Evolutionary conservation across 2,329 filamentous ascomycete genomes (phyloP).

Genomic region (Aspergillus neotritici): DNA sequence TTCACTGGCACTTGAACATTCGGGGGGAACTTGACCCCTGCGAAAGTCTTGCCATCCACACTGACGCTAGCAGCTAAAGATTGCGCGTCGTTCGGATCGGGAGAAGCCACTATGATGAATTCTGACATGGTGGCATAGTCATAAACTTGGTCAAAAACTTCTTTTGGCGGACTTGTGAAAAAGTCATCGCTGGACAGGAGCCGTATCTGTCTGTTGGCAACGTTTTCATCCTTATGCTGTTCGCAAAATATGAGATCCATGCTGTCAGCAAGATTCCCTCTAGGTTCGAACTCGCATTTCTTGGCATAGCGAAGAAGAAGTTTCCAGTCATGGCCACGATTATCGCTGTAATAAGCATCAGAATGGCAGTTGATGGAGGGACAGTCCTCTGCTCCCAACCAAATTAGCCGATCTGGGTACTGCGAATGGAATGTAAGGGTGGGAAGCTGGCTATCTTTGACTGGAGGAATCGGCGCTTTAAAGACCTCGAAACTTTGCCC

Average conservation of each 20-base stretch:
- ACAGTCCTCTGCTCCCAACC: conserved; percentile 70
- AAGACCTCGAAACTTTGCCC: conserved; percentile 70
- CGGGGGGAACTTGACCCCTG: conserved; percentile 75
- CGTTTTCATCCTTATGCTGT: conserved; percentile 58
- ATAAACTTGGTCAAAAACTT: conserved; percentile 65
- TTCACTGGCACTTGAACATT: conserved; percentile 76
- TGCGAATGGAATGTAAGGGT: conserved; percentile 76
- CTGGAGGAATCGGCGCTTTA: conserved; percentile 59
- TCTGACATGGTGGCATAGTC: conserved; percentile 94
- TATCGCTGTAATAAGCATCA: conserved; percentile 69
- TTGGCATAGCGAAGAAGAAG: conserved; percentile 67
- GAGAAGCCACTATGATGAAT: conserved; percentile 83
- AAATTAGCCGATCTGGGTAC: conserved; percentile 84
- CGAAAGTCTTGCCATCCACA: conserved; percentile 76
- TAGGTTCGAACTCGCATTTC: conserved; percentile 82
- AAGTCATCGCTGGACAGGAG: conserved; percentile 75
- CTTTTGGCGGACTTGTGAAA: conserved; percentile 58
- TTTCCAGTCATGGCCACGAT: conserved; percentile 75
- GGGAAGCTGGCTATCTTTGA: conserved; percentile 40
- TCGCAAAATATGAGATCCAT: conserved; percentile 61
- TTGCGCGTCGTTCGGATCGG: conserved; percentile 55
- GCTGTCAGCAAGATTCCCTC: conserved; percentile 53
- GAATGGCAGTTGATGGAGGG: conserved; percentile 61
- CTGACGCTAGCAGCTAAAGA: conserved; percentile 74
- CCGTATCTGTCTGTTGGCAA: conserved; percentile 54